phyloP scores from a whole-genome alignment of 345 rosid species.

The Eucalyptus coolabah region DNA sequence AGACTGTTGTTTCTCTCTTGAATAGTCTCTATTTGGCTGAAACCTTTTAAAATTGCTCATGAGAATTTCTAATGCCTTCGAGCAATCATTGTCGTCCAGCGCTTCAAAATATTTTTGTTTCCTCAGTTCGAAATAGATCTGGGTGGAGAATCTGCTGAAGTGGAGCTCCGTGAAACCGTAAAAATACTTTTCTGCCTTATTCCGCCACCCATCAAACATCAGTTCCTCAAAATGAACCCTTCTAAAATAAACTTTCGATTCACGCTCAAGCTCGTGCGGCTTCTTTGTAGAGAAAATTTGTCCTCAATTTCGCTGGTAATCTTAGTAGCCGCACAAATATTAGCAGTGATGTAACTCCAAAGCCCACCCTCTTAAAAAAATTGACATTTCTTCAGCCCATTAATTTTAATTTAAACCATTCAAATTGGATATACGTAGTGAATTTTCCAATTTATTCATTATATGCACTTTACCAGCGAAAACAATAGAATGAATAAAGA shows the following conservation, averaged over 20 bases:
- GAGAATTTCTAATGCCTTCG: constrained; percentile 35
- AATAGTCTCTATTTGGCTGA: constrained; percentile 8
- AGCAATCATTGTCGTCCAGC: background rate
- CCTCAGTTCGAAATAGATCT: constrained; percentile 49
- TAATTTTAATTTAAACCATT: background rate
- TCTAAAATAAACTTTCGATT: constrained; percentile 15
- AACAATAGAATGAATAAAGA: background rate
- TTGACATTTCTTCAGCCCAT: background rate
- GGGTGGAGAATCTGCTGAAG: constrained; percentile 34
- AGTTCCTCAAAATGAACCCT: constrained; percentile 18
- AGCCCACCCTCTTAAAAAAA: background rate
- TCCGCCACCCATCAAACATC: constrained; percentile 21
- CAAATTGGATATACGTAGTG: background rate
- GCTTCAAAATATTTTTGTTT: constrained; percentile 18
- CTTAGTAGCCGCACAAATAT: background rate
- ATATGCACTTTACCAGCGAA: background rate
- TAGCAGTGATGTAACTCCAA: background rate
- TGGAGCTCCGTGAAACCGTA: constrained; percentile 33
- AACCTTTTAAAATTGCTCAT: constrained; percentile 19
- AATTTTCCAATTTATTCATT: background rate
- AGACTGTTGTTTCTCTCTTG: background rate
- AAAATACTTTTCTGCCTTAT: constrained; percentile 49
- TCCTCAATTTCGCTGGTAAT: background rate
- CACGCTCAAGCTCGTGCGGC: constrained; percentile 10
- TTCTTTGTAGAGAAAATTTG: background rate